Evolutionary conservation across 495 filamentous ascomycete genomes (phyloP).

Genomic region (Talaromyces wortmannii): DNA sequence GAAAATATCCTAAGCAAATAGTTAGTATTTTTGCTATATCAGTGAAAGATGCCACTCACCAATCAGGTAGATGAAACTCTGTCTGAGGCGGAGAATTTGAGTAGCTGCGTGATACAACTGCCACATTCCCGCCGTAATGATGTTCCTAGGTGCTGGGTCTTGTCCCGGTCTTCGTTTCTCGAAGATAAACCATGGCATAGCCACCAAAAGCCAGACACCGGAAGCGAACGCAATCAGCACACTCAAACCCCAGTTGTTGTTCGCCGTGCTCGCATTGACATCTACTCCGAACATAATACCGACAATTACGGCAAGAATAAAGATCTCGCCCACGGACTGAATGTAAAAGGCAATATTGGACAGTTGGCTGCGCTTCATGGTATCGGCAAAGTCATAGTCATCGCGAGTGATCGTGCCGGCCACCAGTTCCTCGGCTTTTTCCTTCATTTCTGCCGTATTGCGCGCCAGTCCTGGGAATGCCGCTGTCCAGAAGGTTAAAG

Average conservation of each 20-base stretch:
- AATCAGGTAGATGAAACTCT: conserved; percentile 56
- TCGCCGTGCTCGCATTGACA: conserved; percentile 47
- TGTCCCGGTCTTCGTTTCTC: conserved; percentile 47
- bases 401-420: conserved; percentile 46
- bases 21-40: neutral
- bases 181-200: conserved; percentile 46
- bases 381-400: conserved; percentile 56
- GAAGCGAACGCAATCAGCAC: conserved; percentile 59
- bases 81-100: conserved; percentile 57
- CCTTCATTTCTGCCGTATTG: conserved; percentile 42
- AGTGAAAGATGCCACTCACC: conserved; percentile 20
- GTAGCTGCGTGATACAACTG: conserved; percentile 49
- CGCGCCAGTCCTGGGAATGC: conserved; percentile 39
- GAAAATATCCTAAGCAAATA: conserved; percentile 1
- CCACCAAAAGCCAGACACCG: conserved; percentile 46
- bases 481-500: conserved; percentile 42
- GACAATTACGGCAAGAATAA: conserved; percentile 55
- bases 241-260: conserved; percentile 60
- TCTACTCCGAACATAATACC: conserved; percentile 55
- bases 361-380: conserved; percentile 52
- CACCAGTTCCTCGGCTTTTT: conserved; percentile 43
- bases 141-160: conserved; percentile 33
- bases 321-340: conserved; percentile 51
- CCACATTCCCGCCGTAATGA: conserved; percentile 50
- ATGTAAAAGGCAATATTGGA: conserved; percentile 57